Percentiles rank a stretch among this genome's conserved stretches.
phyloP scores from a whole-genome alignment of 2,329 filamentous ascomycete species.

The Fusarium anguioides region DNA sequence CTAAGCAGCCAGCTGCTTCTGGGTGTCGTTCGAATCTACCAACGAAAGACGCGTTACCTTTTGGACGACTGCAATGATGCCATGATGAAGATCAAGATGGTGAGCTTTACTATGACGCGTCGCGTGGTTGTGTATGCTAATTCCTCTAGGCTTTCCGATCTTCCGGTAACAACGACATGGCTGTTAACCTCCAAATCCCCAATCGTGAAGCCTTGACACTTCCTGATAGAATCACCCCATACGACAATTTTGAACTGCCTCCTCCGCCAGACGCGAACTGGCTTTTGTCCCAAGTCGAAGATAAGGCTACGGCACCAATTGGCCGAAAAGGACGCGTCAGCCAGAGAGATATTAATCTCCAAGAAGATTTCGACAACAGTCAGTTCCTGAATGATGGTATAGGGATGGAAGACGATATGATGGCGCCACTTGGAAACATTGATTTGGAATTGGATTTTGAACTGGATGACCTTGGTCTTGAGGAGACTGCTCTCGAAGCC shows the following conservation, averaged over 20 bases:
- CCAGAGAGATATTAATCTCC: conserved; percentile 74
- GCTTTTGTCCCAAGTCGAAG: conserved; percentile 80
- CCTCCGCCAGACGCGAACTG: conserved; percentile 90
- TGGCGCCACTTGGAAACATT: conserved; percentile 72
- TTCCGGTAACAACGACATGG: conserved; percentile 93
- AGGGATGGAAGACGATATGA: conserved; percentile 66
- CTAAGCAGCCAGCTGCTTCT: conserved; percentile 93
- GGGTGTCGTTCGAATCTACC: conserved; percentile 97
- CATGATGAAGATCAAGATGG: conserved; percentile 98
- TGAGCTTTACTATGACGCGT: conserved; percentile 54
- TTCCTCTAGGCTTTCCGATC: conserved; percentile 85
- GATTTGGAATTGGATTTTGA: conserved; percentile 81
- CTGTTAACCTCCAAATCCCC: conserved; percentile 81
- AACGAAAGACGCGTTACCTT: conserved; percentile 94
- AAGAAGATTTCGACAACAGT: conserved; percentile 77
- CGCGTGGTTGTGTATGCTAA: conserved; percentile 42
- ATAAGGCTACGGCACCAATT: conserved; percentile 63
- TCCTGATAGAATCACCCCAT: conserved; percentile 91
- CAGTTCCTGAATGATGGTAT: conserved; percentile 81
- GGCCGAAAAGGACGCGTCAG: conserved; percentile 68
- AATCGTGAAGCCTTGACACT: conserved; percentile 89
- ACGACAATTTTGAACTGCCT: conserved; percentile 80
- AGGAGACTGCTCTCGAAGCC: conserved; percentile 68
- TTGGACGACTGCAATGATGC: conserved; percentile 98
- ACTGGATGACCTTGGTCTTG: conserved; percentile 76